Conservation (phyloP, 805 yeast genomes). For the Cyberlindnera maritima region DNA sequence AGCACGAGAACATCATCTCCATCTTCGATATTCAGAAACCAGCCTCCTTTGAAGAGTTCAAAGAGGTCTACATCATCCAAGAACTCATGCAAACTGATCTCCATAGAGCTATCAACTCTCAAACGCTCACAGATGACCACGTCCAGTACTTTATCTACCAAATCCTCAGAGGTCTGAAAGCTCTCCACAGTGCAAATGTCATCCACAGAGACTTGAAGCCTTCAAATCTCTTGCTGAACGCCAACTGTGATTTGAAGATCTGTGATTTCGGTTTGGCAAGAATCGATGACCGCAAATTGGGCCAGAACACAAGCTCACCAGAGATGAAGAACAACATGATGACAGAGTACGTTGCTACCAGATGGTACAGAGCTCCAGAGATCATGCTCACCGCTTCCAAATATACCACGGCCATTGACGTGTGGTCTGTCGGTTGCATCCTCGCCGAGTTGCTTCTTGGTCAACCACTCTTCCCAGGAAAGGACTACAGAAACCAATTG, state of each 20-base stretch:
- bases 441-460: constrained; percentile 87
- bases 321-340: constrained; percentile 68
- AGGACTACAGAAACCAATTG: constrained; percentile 89
- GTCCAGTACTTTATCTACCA: constrained; percentile 92
- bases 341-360: constrained; percentile 97
- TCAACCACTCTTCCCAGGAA: constrained; percentile 88
- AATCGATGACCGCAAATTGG: constrained; percentile 29
- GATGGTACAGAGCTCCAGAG: constrained; percentile 98
- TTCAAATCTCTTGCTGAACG: constrained; percentile 76
- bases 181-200: constrained; percentile 90
- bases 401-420: constrained; percentile 92
- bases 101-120: constrained; percentile 79
- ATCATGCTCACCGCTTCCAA: constrained; percentile 93
- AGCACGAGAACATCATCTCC: constrained; percentile 90
- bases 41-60: constrained; percentile 65
- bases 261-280: constrained; percentile 93
- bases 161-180: constrained; percentile 84
- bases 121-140: constrained; percentile 85
- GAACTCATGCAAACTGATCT: constrained; percentile 88
- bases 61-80: constrained; percentile 85
- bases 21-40: constrained; percentile 90
- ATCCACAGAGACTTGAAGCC: constrained; percentile 94
- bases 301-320: constrained; percentile 47
- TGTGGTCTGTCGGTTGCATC: constrained; percentile 97
- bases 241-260: constrained; percentile 90